These are phyloP conservation scores for Mercurialis annua DNA, from an alignment of 345 rosid species.

Conservation along the genomic window DNA sequence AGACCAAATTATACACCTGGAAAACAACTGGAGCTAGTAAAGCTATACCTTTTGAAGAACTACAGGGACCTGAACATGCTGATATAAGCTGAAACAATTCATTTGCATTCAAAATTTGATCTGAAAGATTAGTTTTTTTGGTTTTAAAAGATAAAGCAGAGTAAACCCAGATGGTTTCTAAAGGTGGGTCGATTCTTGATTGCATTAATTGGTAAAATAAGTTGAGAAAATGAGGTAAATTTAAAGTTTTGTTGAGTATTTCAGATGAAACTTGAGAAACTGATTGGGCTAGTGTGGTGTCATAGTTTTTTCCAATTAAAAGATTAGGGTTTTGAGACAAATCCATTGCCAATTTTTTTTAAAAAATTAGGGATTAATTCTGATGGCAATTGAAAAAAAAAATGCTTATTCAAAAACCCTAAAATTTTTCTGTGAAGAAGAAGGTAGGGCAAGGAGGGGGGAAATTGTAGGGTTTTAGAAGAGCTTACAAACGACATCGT, in stretches of 20 bases:
- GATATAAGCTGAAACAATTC: slow-evolving; percentile 45
- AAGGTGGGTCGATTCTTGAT: slow-evolving; percentile 47
- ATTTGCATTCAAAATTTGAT: slow-evolving; percentile 26
- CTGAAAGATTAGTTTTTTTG: slow-evolving; percentile 25
- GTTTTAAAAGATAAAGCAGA: slow-evolving; percentile 35
- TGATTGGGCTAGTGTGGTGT: slow-evolving; percentile 27
- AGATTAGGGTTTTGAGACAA: slow-evolving; percentile 1
- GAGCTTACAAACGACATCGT: neutral
- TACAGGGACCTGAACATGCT: slow-evolving; percentile 36
- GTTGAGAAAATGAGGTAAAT: slow-evolving; percentile 30
- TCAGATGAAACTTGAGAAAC: slow-evolving; percentile 33
- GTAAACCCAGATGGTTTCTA: slow-evolving; percentile 56
- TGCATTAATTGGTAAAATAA: slow-evolving; percentile 42
- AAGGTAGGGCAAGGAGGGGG: too few species aligned
- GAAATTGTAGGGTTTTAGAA: slow-evolving; percentile 8
- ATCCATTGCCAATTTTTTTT: neutral
- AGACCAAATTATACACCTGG: slow-evolving; percentile 29
- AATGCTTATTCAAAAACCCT: slow-evolving; percentile 2
- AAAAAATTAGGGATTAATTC: neutral
- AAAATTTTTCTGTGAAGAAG: neutral
- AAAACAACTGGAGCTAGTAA: slow-evolving; percentile 52
- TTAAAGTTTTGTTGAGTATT: slow-evolving; percentile 26
- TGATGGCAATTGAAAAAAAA: neutral
- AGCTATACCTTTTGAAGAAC: slow-evolving; percentile 38
- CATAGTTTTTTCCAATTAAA: slow-evolving; percentile 32